These are phyloP conservation scores for Neurospora cerealis DNA, from an alignment of 495 filamentous ascomycete genomes.

Conservation along the genomic window DNA sequence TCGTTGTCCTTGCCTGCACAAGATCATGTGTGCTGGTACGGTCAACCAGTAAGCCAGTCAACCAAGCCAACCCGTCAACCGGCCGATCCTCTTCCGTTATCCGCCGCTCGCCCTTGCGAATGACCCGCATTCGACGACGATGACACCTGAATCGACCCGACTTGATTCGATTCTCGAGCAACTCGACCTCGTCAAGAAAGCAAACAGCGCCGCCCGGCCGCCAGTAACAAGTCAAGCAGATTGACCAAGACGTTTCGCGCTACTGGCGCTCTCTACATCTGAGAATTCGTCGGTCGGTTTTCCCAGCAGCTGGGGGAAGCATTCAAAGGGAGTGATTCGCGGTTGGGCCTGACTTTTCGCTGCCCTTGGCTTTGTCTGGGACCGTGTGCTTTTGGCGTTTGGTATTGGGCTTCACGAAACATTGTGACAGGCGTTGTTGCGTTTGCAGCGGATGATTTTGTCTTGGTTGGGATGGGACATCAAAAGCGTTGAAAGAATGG, in stretches of 20 bases:
- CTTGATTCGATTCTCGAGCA: neutral
- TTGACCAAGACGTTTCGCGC: neutral
- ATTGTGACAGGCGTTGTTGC: neutral
- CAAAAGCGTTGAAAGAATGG: neutral
- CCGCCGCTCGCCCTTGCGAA: neutral
- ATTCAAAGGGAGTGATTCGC: neutral
- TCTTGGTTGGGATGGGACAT: neutral
- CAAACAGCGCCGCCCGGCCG: neutral
- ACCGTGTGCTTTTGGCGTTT: neutral
- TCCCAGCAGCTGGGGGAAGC: neutral
- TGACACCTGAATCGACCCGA: too few relatives aligned
- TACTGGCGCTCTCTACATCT: neutral
- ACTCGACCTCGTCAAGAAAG: neutral
- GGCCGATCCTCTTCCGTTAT: neutral
- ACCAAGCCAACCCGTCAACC: neutral
- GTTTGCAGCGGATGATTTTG: neutral
- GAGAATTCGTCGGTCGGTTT: neutral
- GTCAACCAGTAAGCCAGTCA: neutral
- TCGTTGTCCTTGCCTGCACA: neutral
- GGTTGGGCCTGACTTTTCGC: neutral
- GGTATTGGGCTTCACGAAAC: neutral
- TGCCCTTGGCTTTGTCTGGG: neutral
- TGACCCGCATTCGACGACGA: too few relatives aligned
- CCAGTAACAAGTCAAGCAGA: neutral
- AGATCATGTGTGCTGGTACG: neutral